phyloP scores from a whole-genome alignment of 2,329 filamentous ascomycete genomes.

The Aureobasidium subglaciale region DNA sequence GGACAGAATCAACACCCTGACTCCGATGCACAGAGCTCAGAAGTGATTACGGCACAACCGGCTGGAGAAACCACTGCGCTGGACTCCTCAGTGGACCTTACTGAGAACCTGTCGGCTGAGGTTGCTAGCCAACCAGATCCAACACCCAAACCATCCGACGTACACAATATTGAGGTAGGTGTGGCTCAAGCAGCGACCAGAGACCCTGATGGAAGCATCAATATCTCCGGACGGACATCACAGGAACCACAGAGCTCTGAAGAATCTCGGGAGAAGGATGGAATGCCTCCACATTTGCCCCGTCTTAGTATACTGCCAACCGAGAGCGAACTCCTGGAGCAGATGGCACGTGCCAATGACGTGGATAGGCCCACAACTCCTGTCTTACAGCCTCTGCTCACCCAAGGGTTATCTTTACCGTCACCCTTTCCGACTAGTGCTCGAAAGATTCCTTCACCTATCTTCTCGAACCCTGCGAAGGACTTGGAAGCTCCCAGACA shows the following conservation, averaged over 20 bases:
- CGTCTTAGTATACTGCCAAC: slow-evolving; percentile 20
- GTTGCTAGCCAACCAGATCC: no score
- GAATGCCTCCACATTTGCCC: slow-evolving; percentile 16
- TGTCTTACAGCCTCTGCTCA: slow-evolving; percentile 25
- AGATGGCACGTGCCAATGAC: background rate
- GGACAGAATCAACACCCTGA: background rate
- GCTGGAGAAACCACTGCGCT: no score
- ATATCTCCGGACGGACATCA: no score
- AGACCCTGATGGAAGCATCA: background rate
- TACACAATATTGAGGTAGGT: no score
- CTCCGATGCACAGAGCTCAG: no score
- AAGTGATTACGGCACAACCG: no score
- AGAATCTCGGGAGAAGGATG: background rate
- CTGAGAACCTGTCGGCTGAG: background rate
- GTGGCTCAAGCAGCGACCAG: background rate
- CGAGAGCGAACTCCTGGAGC: background rate
- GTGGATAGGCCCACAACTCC: slow-evolving; percentile 24
- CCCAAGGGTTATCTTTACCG: slow-evolving; percentile 26
- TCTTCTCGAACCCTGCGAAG: background rate
- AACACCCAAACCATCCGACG: no score
- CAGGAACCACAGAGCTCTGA: background rate
- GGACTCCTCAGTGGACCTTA: background rate
- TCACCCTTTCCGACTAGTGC: slow-evolving; percentile 26
- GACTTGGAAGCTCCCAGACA: background rate
- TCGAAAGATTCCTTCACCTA: slow-evolving; percentile 13